Conservation (phyloP, 495 filamentous ascomycete genomes). For the Lentithecium fluviatile region DNA sequence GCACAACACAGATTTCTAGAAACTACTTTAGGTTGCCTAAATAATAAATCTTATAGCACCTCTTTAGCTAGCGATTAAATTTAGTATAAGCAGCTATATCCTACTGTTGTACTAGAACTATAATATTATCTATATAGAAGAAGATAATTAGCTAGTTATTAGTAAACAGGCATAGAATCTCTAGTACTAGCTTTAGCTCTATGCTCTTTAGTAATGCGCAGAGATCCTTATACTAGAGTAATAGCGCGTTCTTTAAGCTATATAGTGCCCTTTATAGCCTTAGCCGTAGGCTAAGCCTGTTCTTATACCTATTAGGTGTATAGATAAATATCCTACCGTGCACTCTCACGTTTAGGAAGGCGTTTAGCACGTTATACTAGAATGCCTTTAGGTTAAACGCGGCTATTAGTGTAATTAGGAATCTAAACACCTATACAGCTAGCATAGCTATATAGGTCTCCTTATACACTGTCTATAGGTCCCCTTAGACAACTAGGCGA, state of each 20-base stretch:
- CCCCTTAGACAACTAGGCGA: too few species aligned
- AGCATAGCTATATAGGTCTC: slow-evolving; percentile 25
- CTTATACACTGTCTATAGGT: slow-evolving; percentile 9
- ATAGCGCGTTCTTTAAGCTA: too few species aligned
- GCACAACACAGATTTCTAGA: neutral
- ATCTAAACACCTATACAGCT: slow-evolving; percentile 3
- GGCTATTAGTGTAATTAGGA: slow-evolving; percentile 8
- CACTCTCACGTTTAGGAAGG: slow-evolving; percentile 20
- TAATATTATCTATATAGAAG: too few species aligned
- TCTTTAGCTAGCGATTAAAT: neutral
- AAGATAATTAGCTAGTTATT: too few species aligned
- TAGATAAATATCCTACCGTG: too few species aligned
- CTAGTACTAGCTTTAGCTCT: neutral
- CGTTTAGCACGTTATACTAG: slow-evolving; percentile 12
- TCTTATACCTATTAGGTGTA: too few species aligned
- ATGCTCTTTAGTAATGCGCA: neutral
- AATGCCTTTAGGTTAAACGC: slow-evolving; percentile 1
- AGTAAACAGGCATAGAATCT: neutral
- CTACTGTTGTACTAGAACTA: too few species aligned
- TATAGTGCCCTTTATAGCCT: too few species aligned
- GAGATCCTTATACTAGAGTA: slow-evolving; percentile 22
- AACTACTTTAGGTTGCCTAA: neutral
- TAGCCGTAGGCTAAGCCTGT: too few species aligned
- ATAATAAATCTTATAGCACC: neutral
- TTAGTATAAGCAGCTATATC: neutral